Base-by-base conservation (phyloP, 2,329 filamentous ascomycete genomes). In the Aspergillus novoparasiticus region DNA sequence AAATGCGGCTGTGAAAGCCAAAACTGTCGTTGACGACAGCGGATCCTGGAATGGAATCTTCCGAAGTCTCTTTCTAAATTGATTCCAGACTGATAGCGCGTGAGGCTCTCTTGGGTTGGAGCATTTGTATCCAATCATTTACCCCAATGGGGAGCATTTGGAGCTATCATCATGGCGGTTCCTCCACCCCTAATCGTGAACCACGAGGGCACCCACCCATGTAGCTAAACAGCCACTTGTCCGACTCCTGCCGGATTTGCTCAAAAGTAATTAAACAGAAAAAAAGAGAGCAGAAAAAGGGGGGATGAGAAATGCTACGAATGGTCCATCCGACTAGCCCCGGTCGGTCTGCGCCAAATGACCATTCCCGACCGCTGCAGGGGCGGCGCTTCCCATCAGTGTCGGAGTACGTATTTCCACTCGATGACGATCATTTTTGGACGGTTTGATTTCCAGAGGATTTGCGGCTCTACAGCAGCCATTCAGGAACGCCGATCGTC, bases 401-500 rank as follows among this genome's bases (percentile, higher is more conserved):
- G 50, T 28, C 23, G 30, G 28, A 21, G 26, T 10, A 34, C 50
- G 50, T 53, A 32, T 53, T 53, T 53, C 28, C 28, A 53, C 28
- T n/a, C 19, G n/a, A 53, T 53, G 50, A 53, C 50, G 50, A 53
- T 53, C 30, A n/a, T 11, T 4, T 51, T 23, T 50, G 23, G 50
- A n/a, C 23, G 30, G 30, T 28, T 53, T 30, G 50, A 21, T n/a
- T 21, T n/a, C 3, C 9, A 19, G 5, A n/a, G 50, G 14, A n/a
- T 12, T 53, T 53, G 50, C 23, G 50, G 50, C 50, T 53, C 50
- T 53, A 34, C 30, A 6, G 1, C 8, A 28, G 28, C 50, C 50
- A 53, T 53, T 53, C 50, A 53, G 19, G 11, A 53, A 36, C 50
- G 50, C 50, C 50, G 50, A 53, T 53, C 50, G 19, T 34, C 50